Evolutionary conservation across 805 yeast species (phyloP), one percentile per base, ranked within the genome.

Genomic region (Danielia reshetovae): DNA sequence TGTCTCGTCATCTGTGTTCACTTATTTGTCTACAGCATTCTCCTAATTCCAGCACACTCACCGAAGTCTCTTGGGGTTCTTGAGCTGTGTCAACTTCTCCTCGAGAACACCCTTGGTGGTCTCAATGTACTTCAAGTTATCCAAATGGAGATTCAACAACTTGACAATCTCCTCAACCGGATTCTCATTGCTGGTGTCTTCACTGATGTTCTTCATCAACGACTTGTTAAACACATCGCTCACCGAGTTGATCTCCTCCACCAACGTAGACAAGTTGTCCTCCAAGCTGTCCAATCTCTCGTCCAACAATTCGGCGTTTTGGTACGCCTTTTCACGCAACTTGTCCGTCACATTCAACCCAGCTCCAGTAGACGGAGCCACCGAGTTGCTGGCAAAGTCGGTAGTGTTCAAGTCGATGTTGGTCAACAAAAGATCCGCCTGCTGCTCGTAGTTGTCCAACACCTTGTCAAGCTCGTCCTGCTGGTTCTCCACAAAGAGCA

Each of bases 381-480:
- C 31, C 3, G 41, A 35, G 22, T 26, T 30, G 9, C 38, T 45
- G 19, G 35, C 23, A 6, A n/a, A 7, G 12, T 27, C 46, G 23
- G 45, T 48, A 27, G 46, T 47, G 37, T 48, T 52, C 29, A 58
- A 44, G 35, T 65, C 70, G 29, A 64, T 57, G 40, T 59, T 62
- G 41, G 51, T 59, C 38, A 76, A 57, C 23, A 76, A 51, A 5
- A 62, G 54, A 42, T 79, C 84, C 3, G 81, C 79, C 53, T 83
- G 87, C 43, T 65, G 70, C 58, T 93, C 97, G 52, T 89, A 89
- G 42, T 81, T 81, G 45, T 83, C 83, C 43, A 93, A 72, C 49
- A 90, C 72, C 11, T 74, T 68, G 40, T 90, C 98, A 31, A 93
- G 66, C 51, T 90, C 97, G 39, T 85, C 86, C 55, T 93, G 98